phyloP scores from a whole-genome alignment of 257 asterid genomes.

The Thymus quinquecostatus region DNA sequence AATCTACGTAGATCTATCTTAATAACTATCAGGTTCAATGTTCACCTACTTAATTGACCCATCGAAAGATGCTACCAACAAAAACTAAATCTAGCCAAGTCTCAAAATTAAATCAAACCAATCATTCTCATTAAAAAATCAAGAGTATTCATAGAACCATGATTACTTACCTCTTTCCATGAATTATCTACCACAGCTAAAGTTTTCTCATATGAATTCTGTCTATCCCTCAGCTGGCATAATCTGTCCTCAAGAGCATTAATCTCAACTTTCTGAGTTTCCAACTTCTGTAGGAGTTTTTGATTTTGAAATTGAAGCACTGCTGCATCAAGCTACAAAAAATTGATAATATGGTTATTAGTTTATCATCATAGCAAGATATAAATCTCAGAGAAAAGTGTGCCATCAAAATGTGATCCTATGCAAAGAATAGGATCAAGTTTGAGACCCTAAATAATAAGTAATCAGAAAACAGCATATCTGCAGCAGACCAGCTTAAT shows the following conservation, averaged over 20 bases:
- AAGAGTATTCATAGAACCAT: conserved; percentile 13
- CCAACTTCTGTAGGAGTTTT: conserved; percentile 87
- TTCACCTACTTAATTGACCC: not conserved
- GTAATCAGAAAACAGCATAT: conserved; percentile 13
- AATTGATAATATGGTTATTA: conserved; percentile 22
- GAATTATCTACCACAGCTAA: conserved; percentile 57
- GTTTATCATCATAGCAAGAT: conserved; percentile 1
- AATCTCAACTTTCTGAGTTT: conserved; percentile 83
- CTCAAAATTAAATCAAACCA: conserved; percentile 2
- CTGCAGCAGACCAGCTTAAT: conserved; percentile 16
- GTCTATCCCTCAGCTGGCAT: conserved; percentile 59
- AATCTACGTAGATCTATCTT: not conserved
- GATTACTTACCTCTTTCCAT: conserved; percentile 68
- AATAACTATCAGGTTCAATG: conserved; percentile 11
- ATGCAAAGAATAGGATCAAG: conserved; percentile 16
- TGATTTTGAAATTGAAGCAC: conserved; percentile 96
- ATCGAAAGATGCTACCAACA: not conserved
- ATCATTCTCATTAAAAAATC: not conserved
- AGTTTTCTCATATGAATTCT: conserved; percentile 57
- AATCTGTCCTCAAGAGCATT: conserved; percentile 58
- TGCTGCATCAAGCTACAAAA: conserved; percentile 77
- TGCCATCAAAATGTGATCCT: conserved; percentile 15
- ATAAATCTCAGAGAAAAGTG: conserved; percentile 23
- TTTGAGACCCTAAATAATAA: conserved; percentile 2
- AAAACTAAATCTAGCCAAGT: not conserved